phyloP scores from a whole-genome alignment of 78 protist species.

The Cavenderia fasciculata region DNA sequence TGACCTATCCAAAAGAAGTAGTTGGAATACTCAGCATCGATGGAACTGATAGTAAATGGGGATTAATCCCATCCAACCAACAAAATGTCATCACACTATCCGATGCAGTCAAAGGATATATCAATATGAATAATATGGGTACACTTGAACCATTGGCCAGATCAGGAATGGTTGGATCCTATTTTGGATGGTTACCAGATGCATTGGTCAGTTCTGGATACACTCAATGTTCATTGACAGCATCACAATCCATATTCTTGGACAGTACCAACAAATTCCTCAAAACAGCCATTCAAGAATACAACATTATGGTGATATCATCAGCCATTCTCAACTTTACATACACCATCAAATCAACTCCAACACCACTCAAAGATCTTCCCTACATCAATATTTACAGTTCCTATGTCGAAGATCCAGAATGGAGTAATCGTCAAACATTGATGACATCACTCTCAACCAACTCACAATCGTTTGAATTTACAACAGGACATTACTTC shows the following conservation, averaged over 20 bases:
- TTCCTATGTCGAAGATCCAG: not conserved
- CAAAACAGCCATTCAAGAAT: not conserved
- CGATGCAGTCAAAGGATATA: too few species aligned
- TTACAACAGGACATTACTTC: too few species aligned
- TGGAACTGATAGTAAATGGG: conserved; percentile 6
- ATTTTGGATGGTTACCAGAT: conserved; percentile 27
- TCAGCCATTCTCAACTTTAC: not conserved
- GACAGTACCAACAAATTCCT: not conserved
- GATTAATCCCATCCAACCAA: not conserved
- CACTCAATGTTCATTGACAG: too few species aligned
- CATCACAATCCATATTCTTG: too few species aligned
- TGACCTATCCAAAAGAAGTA: conserved; percentile 14
- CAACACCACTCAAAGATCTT: not conserved
- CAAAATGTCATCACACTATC: too few species aligned
- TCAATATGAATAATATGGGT: too few species aligned
- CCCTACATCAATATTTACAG: conserved; percentile 11
- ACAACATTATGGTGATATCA: not conserved
- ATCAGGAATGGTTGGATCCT: not conserved
- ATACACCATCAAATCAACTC: not conserved
- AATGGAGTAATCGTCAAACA: not conserved
- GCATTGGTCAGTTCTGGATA: too few species aligned
- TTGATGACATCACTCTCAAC: not conserved
- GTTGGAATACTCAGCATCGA: conserved; percentile 23
- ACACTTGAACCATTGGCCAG: not conserved
- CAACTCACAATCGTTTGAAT: too few species aligned